phyloP scores from a whole-genome alignment of 768 basidiomycete species.

The Lanmaoa pseudosensibilis region DNA sequence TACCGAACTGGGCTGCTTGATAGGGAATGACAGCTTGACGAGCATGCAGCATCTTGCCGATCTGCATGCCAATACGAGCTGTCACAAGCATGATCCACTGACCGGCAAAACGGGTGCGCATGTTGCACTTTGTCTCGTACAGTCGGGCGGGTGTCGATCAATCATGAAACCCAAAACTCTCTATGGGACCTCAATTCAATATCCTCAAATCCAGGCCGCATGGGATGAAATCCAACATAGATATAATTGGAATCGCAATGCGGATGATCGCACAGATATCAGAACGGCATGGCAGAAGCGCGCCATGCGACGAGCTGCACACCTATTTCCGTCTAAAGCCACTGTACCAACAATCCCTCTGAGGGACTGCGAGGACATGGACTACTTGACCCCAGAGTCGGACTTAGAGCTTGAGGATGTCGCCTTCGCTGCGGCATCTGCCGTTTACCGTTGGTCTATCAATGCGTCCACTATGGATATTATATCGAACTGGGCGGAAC shows the following conservation, averaged over 20 bases:
- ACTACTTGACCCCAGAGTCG: not conserved
- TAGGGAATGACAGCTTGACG: conserved; percentile 18
- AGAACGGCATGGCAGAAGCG: not conserved
- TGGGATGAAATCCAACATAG: not conserved
- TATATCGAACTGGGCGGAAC: not conserved
- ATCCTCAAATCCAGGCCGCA: not conserved
- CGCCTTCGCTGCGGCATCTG: not conserved
- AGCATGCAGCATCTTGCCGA: conserved; percentile 36
- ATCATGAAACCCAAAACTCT: conserved; percentile 33
- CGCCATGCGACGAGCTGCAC: not conserved
- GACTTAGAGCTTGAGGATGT: not conserved
- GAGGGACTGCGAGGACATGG: not conserved
- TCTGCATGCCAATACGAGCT: conserved; percentile 43
- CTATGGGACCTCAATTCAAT: not conserved
- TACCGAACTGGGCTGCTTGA: conserved; percentile 14
- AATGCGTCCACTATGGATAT: not conserved
- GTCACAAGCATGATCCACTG: conserved; percentile 42
- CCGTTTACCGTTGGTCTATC: not conserved
- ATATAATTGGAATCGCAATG: not conserved
- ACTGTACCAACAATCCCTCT: not conserved
- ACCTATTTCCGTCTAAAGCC: not conserved
- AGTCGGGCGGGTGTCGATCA: conserved; percentile 27
- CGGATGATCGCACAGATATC: too few species aligned
- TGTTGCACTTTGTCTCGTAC: conserved; percentile 38
- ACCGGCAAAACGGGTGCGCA: conserved; percentile 41